Evolutionary conservation across 2,329 filamentous ascomycete genomes (phyloP).

Genomic region (Grosmannia huntii): DNA sequence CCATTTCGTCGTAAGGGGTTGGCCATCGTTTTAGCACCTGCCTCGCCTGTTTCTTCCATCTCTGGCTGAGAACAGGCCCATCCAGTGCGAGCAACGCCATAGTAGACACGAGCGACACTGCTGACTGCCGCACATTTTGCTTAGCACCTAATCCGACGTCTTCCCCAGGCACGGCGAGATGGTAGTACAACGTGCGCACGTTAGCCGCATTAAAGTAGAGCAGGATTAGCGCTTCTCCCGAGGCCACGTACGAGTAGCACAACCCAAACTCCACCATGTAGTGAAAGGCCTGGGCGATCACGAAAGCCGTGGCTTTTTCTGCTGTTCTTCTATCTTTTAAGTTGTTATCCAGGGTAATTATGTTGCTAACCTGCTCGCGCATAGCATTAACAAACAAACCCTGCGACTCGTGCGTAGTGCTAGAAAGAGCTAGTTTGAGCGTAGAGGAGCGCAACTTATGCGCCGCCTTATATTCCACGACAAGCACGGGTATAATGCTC

Average conservation of each 20-base stretch:
- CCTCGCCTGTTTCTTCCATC: neutral
- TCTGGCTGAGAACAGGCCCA: neutral
- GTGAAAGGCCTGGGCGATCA: neutral
- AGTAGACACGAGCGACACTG: neutral
- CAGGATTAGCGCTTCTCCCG: neutral
- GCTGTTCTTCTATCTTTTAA: neutral
- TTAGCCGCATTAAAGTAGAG: neutral
- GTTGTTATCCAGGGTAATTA: neutral
- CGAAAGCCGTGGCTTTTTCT: neutral
- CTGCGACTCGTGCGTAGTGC: too few relatives aligned
- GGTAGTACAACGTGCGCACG: neutral
- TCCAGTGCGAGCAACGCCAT: neutral
- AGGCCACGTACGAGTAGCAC: neutral
- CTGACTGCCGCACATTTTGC: neutral
- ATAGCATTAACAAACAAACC: neutral
- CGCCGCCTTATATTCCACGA: too few relatives aligned
- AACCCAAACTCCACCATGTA: conserved; percentile 3
- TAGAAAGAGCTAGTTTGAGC: neutral
- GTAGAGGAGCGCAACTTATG: too few relatives aligned
- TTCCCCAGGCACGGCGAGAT: neutral
- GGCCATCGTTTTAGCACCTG: neutral
- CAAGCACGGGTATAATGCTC: too few relatives aligned
- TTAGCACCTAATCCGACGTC: neutral
- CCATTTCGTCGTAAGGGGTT: neutral
- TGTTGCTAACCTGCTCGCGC: neutral